Percentiles rank a stretch among this genome's conserved stretches.
These are phyloP conservation scores for Ulvella scutata DNA, from an alignment of 139 green algal genomes.

Conservation along the genomic window DNA sequence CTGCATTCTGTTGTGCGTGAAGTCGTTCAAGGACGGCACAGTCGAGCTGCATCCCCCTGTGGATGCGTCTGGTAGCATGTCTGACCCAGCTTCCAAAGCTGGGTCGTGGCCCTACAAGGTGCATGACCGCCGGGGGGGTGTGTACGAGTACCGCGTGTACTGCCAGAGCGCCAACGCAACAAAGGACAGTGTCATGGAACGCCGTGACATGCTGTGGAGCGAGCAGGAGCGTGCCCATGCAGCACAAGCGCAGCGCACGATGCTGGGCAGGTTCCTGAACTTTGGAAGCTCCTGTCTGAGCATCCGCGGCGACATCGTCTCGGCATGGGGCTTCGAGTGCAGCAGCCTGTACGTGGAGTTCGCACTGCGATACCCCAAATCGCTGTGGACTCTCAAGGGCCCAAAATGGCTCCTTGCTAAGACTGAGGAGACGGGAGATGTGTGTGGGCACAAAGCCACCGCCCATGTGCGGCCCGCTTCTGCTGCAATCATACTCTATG, in stretches of 20 bases:
- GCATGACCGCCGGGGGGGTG: background rate
- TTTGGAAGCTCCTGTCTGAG: constrained; percentile 13
- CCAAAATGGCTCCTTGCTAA: background rate
- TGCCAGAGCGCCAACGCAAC: background rate
- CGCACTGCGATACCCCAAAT: background rate
- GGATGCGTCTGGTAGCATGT: background rate
- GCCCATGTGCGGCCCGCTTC: background rate
- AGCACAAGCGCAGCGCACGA: background rate
- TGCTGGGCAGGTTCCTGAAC: background rate
- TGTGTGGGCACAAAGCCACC: background rate
- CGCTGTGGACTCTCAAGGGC: constrained; percentile 1
- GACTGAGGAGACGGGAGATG: background rate
- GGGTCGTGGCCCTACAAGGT: background rate
- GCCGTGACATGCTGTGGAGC: background rate
- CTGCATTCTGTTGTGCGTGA: background rate
- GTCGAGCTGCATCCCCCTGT: background rate
- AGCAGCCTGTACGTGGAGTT: constrained; percentile 44
- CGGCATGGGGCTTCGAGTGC: constrained; percentile 22
- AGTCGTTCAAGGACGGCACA: background rate
- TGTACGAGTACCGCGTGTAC: background rate
- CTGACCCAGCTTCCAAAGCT: background rate
- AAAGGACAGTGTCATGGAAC: background rate
- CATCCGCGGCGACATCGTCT: constrained; percentile 33
- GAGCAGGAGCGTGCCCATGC: background rate
- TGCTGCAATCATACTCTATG: background rate